phyloP scores from a whole-genome alignment of 2,329 filamentous ascomycete genomes.

The Cryphonectria parasitica region DNA sequence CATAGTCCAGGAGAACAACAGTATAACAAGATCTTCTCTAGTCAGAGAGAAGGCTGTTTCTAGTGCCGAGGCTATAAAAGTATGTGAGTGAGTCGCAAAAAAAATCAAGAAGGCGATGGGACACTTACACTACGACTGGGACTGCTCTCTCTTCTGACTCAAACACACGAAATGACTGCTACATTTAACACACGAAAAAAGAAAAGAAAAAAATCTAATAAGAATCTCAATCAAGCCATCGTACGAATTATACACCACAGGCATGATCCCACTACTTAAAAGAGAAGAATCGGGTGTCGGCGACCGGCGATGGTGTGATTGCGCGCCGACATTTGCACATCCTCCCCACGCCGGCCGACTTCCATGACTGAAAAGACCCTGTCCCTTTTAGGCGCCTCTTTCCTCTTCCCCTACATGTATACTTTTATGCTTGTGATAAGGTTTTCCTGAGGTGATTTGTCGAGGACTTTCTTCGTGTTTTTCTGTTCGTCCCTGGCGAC shows the following conservation, averaged over 20 bases:
- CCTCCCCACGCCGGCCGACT: neutral
- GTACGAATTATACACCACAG: neutral
- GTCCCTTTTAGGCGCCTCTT: neutral
- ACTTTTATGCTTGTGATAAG: neutral
- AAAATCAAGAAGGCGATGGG: neutral
- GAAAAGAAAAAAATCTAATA: too few species aligned
- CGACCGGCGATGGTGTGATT: conserved; percentile 4
- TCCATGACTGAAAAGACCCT: neutral
- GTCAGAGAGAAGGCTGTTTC: neutral
- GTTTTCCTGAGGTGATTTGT: neutral
- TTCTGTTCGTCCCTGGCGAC: too few species aligned
- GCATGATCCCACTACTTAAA: neutral
- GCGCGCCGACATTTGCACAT: conserved; percentile 10
- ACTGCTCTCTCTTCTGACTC: neutral
- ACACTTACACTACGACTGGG: neutral
- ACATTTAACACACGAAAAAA: too few species aligned
- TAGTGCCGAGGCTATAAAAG: neutral
- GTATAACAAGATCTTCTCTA: neutral
- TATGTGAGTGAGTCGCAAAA: neutral
- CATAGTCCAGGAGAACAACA: neutral
- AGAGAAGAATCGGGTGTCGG: neutral
- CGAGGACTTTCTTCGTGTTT: neutral
- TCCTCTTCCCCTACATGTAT: neutral
- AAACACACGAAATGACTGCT: neutral
- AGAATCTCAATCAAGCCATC: too few species aligned